These are phyloP conservation scores for Coemansia sp. DNA, from an alignment of 192 early-diverging fungal species.

Conservation along the genomic window DNA sequence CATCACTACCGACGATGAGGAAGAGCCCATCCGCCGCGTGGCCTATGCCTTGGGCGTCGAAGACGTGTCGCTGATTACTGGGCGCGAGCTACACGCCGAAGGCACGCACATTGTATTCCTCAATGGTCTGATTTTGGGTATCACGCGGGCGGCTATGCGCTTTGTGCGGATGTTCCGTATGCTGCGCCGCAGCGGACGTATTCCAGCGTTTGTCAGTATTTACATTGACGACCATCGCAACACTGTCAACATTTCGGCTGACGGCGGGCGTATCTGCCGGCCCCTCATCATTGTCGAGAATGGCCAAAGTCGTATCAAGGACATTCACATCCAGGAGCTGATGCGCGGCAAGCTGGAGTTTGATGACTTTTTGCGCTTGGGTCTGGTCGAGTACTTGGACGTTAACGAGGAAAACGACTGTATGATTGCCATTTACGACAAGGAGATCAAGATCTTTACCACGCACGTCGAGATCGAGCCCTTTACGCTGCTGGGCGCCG, in stretches of 20 bases:
- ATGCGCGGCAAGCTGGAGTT: conserved; percentile 62
- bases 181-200: conserved; percentile 83
- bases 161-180: conserved; percentile 89
- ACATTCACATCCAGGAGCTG: conserved; percentile 65
- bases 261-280: conserved; percentile 92
- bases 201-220: conserved; percentile 84
- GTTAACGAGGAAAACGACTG: conserved; percentile 98
- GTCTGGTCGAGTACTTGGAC: conserved; percentile 94
- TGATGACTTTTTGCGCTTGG: conserved; percentile 76
- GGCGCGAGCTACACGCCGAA: conserved; percentile 81
- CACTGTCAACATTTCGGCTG: conserved; percentile 94
- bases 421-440: conserved; percentile 97
- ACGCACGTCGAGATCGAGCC: conserved; percentile 99
- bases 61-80: conserved; percentile 74
- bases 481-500: conserved; percentile 98
- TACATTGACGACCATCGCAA: conserved; percentile 87
- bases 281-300: conserved; percentile 92
- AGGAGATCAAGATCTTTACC: conserved; percentile 79
- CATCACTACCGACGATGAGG: conserved; percentile 85
- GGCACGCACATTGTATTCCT: conserved; percentile 87
- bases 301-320: conserved; percentile 67
- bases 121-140: conserved; percentile 93
- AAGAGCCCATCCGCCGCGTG: conserved; percentile 84
- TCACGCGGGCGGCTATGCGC: conserved; percentile 76
- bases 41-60: conserved; percentile 90